Base-by-base conservation (phyloP, 495 filamentous ascomycete species). In the Monascus purpureus region DNA sequence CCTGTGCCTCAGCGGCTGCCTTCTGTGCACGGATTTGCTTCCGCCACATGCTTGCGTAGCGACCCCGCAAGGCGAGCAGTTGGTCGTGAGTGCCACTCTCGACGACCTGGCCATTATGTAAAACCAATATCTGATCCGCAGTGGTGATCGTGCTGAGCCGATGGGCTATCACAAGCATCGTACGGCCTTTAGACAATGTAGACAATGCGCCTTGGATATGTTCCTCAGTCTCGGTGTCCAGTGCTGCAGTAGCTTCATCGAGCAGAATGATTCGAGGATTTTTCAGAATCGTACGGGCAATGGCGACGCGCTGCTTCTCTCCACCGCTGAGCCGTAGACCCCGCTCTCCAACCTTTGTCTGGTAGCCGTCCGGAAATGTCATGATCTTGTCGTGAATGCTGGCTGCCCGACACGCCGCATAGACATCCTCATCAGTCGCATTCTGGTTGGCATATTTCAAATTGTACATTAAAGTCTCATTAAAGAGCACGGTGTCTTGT, bases 381-480 rank as follows among this genome's bases (percentile, higher is more conserved):
- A 93, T 50, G 45, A 97, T 97, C 50, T 87, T 87, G 33, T 97
- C 90, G 43, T 97, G 90, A 39, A 97, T 97, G 45, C 80, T 84
- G 18, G 90, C 90, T 1, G 87, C 83, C 28, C 78, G 68, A 49
- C 88, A 95, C 4, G 90, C 90, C n/a, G 75, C 76, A 41, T 71
- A 82, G 2, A 97, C 79, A 18, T 93, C 76, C 41, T 88, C 87
- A 37, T 95, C 81, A 0, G 81, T 80, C 9, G 79, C 88, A 20
- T 66, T 47, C 19, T 80, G 84, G 50, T 92, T 92, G 26, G 92
- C 92, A 49, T 97, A 97, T 54, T 77, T 82, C 33, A 97, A 60
- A 45, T 97, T 97, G 59, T 96, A 83, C 90, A 96, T 93, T 34
- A 97, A 53, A 0, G 80, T 81, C 54, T 96, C 90, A 50, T 97